phyloP scores from a whole-genome alignment of 495 filamentous ascomycete species.

The Penicillium ochrochloron region DNA sequence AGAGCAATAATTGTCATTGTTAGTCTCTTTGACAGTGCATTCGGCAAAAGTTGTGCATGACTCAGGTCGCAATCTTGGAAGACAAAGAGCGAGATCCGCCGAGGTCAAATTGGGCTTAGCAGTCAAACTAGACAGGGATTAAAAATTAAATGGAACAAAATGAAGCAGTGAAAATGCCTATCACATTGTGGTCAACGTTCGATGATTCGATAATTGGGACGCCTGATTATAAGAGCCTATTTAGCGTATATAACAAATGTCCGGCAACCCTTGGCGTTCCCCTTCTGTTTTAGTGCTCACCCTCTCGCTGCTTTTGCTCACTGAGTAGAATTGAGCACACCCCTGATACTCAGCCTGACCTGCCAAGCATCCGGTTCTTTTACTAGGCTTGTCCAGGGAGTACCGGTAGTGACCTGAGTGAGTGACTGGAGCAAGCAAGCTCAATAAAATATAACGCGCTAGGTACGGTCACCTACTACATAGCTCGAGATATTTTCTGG shows the following conservation, averaged over 20 bases:
- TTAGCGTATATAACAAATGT: neutral
- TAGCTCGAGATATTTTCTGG: too few relatives aligned
- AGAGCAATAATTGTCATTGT: neutral
- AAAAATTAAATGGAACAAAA: neutral
- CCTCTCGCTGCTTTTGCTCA: too few relatives aligned
- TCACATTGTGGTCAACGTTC: neutral
- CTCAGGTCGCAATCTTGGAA: neutral
- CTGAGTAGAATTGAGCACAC: too few relatives aligned
- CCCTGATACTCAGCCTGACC: too few relatives aligned
- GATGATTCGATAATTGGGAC: neutral
- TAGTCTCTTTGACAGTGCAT: neutral
- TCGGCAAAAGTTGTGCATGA: conserved; percentile 1
- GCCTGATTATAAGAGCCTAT: neutral
- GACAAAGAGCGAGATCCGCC: neutral
- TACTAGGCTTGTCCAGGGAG: too few relatives aligned
- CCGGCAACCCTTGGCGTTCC: too few relatives aligned
- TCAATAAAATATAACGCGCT: too few relatives aligned
- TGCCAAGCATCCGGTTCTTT: too few relatives aligned
- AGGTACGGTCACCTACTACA: too few relatives aligned
- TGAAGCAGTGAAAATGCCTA: neutral
- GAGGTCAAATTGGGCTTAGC: neutral
- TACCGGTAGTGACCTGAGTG: too few relatives aligned
- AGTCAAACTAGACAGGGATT: neutral
- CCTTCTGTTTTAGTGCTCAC: too few relatives aligned
- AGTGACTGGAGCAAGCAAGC: too few relatives aligned